Conservation (phyloP, 2,329 filamentous ascomycete genomes). For the Didymosphaeria variabile region DNA sequence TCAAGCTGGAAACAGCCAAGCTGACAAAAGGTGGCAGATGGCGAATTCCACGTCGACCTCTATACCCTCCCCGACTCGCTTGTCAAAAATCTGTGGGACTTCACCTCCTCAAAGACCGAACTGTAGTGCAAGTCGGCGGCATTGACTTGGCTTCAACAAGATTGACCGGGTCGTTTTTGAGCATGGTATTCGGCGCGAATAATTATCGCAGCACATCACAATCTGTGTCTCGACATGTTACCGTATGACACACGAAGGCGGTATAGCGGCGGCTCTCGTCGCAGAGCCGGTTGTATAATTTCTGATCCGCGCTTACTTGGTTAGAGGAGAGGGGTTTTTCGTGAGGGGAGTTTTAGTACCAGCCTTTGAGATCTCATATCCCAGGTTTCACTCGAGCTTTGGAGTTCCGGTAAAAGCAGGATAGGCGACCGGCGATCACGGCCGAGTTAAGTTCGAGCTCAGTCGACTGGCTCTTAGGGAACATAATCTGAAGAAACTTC, state of each 20-base stretch:
- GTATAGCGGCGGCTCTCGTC: background rate
- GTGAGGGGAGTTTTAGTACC: background rate
- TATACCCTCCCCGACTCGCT: slow-evolving; percentile 94
- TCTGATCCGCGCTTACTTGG: background rate
- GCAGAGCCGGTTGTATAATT: background rate
- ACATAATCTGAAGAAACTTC: background rate
- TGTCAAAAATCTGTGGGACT: slow-evolving; percentile 96
- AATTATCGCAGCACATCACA: background rate
- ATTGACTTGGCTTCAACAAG: background rate
- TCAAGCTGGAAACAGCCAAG: background rate
- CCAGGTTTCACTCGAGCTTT: slow-evolving; percentile 3
- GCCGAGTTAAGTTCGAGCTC: background rate
- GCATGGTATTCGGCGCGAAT: background rate
- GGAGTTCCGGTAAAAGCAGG: slow-evolving; percentile 20
- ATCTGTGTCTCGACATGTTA: background rate
- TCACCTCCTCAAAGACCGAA: slow-evolving; percentile 59
- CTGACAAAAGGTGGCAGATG: slow-evolving; percentile 66
- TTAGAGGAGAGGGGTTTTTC: background rate
- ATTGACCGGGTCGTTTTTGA: background rate
- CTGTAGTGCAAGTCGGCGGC: slow-evolving; percentile 30
- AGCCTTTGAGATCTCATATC: slow-evolving; percentile 10
- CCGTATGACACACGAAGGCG: background rate
- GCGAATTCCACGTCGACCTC: slow-evolving; percentile 97
- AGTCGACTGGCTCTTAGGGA: background rate
- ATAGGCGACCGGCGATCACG: slow-evolving; percentile 1